Base-by-base conservation (phyloP, 1,284 basidiomycete species). In the Boletus subluridellus region DNA sequence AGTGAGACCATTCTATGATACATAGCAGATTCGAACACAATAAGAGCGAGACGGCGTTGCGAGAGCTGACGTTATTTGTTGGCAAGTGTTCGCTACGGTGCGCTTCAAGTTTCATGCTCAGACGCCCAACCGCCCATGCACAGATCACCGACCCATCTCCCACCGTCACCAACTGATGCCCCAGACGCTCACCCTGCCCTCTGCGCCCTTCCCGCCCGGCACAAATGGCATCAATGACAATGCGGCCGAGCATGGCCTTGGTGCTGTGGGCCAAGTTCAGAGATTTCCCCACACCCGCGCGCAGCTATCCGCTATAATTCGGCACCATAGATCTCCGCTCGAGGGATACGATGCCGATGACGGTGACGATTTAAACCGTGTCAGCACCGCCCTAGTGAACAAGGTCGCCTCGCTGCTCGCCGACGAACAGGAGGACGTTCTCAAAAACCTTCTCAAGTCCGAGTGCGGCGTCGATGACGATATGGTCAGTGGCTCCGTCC, bases 361-460 rank as follows among this genome's bases (percentile, higher is more conserved):
- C 59, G 74, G 73, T 32, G 85, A 87, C 57, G 84, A 86, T 49
- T 73, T 74, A 46, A 74, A 68, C 56, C 77, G 79, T 54, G 79
- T 89, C 58, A 81, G 78, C 46, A 75, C 81, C 2, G 76, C 78
- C 41, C 74, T 94, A 11, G 82, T 94, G 24, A 82, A 80, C 66
- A 80, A 80, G 66, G 86, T 94, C 14, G 88, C 90, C 32, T 75
- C 78, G 5, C 75, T 92, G 51, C 82, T 96, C 48, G 83, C 84
- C 48, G 83, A 87, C 58, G 94, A 96, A 73, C 84, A 89, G 60
- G 93, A 95, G 73, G 94, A 95, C 60, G 84, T 87, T 56, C 82
- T 95, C 68, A 94, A 94, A 76, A 68, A 73, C 3, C 66, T 93
- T 35, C 80, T 96, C 59, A 89, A 84, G 71, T 80, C 81, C 35